These are phyloP conservation scores for Myxozyma mucilagina DNA, from an alignment of 805 yeast genomes.

Conservation along the genomic window DNA sequence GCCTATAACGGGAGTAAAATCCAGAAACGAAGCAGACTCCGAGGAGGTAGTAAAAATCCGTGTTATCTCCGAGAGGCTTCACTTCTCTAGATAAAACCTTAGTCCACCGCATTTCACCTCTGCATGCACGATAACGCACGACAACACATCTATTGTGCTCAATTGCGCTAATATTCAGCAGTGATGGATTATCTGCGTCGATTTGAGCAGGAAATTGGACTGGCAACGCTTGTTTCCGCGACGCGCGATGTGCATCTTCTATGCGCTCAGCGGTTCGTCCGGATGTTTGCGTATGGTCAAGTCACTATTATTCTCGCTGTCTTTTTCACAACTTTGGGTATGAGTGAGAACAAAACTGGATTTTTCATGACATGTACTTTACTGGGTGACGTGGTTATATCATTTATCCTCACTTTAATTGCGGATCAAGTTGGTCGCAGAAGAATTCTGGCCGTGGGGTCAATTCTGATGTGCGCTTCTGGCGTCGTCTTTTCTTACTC, in stretches of 20 bases:
- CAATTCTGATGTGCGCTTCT: slow-evolving; percentile 47
- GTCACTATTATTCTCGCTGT: slow-evolving; percentile 46
- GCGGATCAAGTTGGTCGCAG: slow-evolving; percentile 54
- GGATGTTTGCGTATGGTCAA: slow-evolving; percentile 45
- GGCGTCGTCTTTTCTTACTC: slow-evolving; percentile 45
- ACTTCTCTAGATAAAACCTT: too few species aligned
- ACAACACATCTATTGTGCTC: neutral
- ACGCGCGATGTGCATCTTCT: slow-evolving; percentile 33
- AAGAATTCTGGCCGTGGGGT: slow-evolving; percentile 45
- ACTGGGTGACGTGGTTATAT: slow-evolving; percentile 54
- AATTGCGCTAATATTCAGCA: neutral
- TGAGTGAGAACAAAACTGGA: slow-evolving; percentile 50
- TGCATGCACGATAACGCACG: too few species aligned
- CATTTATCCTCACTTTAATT: slow-evolving; percentile 48
- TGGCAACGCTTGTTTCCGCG: slow-evolving; percentile 11
- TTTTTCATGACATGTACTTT: slow-evolving; percentile 51
- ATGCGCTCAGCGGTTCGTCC: slow-evolving; percentile 39
- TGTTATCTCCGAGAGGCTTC: too few species aligned
- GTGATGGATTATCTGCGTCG: neutral
- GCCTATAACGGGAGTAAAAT: too few species aligned
- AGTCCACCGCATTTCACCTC: too few species aligned
- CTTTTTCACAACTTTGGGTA: slow-evolving; percentile 47
- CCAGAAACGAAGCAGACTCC: too few species aligned
- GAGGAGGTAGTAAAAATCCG: too few species aligned
- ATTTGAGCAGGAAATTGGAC: slow-evolving; percentile 18